Conservation (phyloP, 2,329 filamentous ascomycete species). For the Aspergillus quadrilineatus region DNA sequence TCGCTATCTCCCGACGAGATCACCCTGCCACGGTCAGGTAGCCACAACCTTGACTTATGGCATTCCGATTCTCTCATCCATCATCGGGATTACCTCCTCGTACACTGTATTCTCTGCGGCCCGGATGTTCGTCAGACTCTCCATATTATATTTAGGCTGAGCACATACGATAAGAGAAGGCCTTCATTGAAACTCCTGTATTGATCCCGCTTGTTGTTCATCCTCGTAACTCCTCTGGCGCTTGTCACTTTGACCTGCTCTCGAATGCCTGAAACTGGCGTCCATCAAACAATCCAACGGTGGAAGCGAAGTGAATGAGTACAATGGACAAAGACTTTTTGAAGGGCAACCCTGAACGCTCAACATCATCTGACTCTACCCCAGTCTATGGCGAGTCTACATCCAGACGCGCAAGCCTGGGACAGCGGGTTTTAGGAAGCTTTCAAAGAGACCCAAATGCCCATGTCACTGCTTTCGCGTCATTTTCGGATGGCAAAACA, state of each 20-base stretch:
- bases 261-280: background rate
- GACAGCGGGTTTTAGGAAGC: slow-evolving; percentile 40
- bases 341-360: slow-evolving; percentile 26
- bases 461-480: slow-evolving; percentile 30
- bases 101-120: background rate
- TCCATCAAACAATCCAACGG: background rate
- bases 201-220: background rate
- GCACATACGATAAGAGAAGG: background rate
- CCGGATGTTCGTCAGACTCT: background rate
- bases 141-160: background rate
- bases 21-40: background rate
- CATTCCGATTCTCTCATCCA: background rate
- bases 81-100: background rate
- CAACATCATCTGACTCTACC: slow-evolving; percentile 24
- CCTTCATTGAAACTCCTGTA: background rate
- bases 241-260: background rate
- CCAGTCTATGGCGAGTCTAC: slow-evolving; percentile 34
- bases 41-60: background rate
- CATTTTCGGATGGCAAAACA: slow-evolving; percentile 54
- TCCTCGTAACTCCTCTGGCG: background rate
- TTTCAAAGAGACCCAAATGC: slow-evolving; percentile 49
- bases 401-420: slow-evolving; percentile 21
- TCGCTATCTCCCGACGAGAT: background rate
- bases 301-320: background rate
- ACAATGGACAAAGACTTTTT: slow-evolving; percentile 36